Evolutionary conservation across 148 eudicot species (phyloP).

Genomic region (Chenopodium berlandieri): DNA sequence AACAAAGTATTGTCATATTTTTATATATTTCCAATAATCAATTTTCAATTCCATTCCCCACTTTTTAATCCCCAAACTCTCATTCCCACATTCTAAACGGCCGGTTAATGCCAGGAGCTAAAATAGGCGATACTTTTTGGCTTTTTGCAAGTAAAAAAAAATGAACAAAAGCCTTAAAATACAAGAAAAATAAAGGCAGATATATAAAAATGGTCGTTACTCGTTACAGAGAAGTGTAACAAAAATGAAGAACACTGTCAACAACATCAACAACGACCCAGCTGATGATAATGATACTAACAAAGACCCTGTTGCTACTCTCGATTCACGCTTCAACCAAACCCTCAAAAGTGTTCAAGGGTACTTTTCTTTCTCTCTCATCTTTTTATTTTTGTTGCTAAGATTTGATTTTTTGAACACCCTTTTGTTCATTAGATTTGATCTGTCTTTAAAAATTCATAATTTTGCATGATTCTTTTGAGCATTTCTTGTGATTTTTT

Average conservation of each 20-base stretch:
- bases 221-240: slow-evolving; percentile 14
- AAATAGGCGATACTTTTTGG: slow-evolving; percentile 11
- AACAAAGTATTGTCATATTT: no score
- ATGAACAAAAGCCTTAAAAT: neutral
- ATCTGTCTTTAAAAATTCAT: neutral
- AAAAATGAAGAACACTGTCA: slow-evolving; percentile 33
- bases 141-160: neutral
- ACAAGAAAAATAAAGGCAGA: neutral
- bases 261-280: slow-evolving; percentile 10
- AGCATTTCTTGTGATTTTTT: neutral
- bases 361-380: slow-evolving; percentile 29
- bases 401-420: slow-evolving; percentile 19
- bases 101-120: no score
- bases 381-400: neutral
- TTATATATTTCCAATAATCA: no score
- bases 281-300: slow-evolving; percentile 14
- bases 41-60: no score
- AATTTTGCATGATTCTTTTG: slow-evolving; percentile 5
- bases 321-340: slow-evolving; percentile 83
- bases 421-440: slow-evolving; percentile 19
- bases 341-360: slow-evolving; percentile 83
- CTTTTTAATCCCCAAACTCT: no score
- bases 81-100: no score
- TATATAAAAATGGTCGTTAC: slow-evolving; percentile 14
- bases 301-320: slow-evolving; percentile 11